These are phyloP conservation scores for Austroboletus eburneus DNA, from an alignment of 768 basidiomycete species.

Conservation along the genomic window DNA sequence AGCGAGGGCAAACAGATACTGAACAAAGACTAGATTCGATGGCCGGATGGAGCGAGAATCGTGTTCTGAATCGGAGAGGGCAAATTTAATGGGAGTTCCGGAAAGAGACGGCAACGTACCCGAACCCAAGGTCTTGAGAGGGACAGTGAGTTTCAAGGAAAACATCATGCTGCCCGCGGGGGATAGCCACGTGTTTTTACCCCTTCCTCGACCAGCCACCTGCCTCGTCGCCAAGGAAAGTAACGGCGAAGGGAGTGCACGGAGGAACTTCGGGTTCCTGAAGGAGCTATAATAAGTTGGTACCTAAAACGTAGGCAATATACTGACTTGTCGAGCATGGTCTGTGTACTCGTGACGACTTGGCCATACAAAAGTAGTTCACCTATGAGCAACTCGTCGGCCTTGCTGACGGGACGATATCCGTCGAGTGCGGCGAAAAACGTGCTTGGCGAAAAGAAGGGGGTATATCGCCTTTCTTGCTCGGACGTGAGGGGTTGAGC, in stretches of 20 bases:
- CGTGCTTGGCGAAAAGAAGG: conserved; percentile 61
- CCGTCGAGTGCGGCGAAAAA: conserved; percentile 55
- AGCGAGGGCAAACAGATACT: conserved; percentile 88
- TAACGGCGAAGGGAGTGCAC: conserved; percentile 66
- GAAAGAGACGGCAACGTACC: conserved; percentile 4
- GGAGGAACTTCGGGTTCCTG: conserved; percentile 75
- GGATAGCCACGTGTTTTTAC: conserved; percentile 88
- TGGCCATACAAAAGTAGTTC: conserved; percentile 84
- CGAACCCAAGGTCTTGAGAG: conserved; percentile 11
- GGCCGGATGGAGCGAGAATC: conserved; percentile 23
- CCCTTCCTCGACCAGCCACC: conserved; percentile 83
- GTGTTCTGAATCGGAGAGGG: too few relatives aligned
- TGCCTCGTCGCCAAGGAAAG: conserved; percentile 86
- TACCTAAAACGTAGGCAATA: not conserved
- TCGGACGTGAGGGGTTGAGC: conserved; percentile 44
- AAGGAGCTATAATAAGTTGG: not conserved
- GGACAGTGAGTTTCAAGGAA: conserved; percentile 23
- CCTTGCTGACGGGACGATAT: conserved; percentile 20
- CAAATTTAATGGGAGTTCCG: too few relatives aligned
- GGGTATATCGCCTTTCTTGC: conserved; percentile 42
- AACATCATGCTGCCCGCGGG: conserved; percentile 86
- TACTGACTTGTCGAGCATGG: conserved; percentile 85
- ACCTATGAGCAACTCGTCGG: conserved; percentile 53
- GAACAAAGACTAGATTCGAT: conserved; percentile 80
- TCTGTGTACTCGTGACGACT: conserved; percentile 91